Evolutionary conservation across 2,329 filamentous ascomycete species (phyloP), one percentile per base, ranked within the genome.

Genomic region (Pleomassaria siparia): DNA sequence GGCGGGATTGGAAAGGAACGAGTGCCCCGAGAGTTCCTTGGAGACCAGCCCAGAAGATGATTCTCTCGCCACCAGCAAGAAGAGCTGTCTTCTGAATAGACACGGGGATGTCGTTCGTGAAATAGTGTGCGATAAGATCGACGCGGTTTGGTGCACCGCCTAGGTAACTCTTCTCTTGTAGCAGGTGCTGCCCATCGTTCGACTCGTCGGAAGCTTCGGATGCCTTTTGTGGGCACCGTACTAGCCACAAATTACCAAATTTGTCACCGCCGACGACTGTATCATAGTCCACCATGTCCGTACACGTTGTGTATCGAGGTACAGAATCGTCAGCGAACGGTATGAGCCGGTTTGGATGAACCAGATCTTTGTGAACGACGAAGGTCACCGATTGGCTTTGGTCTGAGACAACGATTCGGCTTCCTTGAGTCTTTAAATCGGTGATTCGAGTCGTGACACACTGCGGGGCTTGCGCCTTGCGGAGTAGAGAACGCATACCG

Each of bases 231-330:
- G 92, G 91, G 62, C 89, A 94, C 40, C 94, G 87, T 24, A 99
- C 80, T 36, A 99, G 82, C 86, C 91, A 99, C 13, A 99, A 74
- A 62, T 99, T 99, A 51, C 94, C 95, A 57, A 99, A 99, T 67
- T 96, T 97, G 75, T 99, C 94, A 28, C 92, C 92, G 28, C 92
- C 94, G 2, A 91, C 91, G 20, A 89, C 85, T 1, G 94, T 95
- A 69, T 99, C 94, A 71, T 99, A 99, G 72, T 99, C 94, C 2
- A 97, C 86, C 90, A 99, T 96, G 2, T 91, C 82, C 1, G 88
- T 87, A 58, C 88, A 88, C 0, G 90, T 95, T 1, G 90, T 95
- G 89, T 91, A 97, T 25, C 94, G 85, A 42, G 91, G 80, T 51
- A 96, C 81, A 6, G 86, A 87, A 67, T 99, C 94, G 66, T 99